Evolutionary conservation across 1,284 basidiomycete species (phyloP).

Genomic region (Calocybe gambosa): DNA sequence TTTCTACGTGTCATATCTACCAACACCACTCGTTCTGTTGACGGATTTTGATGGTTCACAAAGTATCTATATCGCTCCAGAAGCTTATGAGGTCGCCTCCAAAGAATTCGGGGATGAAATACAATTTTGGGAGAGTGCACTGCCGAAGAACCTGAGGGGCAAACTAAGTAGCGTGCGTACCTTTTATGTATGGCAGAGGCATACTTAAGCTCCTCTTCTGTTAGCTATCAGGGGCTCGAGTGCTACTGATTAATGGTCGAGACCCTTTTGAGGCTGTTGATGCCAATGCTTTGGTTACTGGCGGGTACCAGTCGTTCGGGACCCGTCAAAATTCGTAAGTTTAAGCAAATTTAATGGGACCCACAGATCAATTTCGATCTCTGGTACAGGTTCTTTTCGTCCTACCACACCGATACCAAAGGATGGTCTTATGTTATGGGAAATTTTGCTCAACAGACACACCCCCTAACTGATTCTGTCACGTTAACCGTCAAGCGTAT

Average conservation of each 20-base stretch:
- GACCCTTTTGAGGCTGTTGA: constrained; percentile 51
- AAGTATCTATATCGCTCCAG: constrained; percentile 49
- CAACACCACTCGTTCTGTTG: constrained; percentile 46
- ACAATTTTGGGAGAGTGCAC: constrained; percentile 46
- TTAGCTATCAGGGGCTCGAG: constrained; percentile 50
- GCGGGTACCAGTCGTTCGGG: constrained; percentile 38
- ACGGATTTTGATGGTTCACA: constrained; percentile 40
- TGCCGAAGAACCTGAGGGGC: constrained; percentile 43
- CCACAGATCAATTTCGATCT: constrained; percentile 17
- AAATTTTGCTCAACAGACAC: constrained; percentile 53
- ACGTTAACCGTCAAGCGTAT: constrained; percentile 40
- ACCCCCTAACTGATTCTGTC: constrained; percentile 49
- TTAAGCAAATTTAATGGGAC: not conserved
- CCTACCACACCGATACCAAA: constrained; percentile 31
- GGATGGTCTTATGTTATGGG: constrained; percentile 56
- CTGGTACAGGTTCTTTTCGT: constrained; percentile 41
- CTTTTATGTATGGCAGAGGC: not conserved
- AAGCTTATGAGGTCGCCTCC: constrained; percentile 48
- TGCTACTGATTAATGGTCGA: constrained; percentile 46
- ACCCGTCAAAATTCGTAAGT: constrained; percentile 45
- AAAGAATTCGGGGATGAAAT: constrained; percentile 50
- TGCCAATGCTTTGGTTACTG: constrained; percentile 41
- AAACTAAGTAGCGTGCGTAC: constrained; percentile 37
- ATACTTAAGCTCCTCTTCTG: constrained; percentile 1
- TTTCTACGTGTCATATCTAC: constrained; percentile 48